Evolutionary conservation across 177 flowering plant species (phyloP).

Genomic region (Vitis hybrid): DNA sequence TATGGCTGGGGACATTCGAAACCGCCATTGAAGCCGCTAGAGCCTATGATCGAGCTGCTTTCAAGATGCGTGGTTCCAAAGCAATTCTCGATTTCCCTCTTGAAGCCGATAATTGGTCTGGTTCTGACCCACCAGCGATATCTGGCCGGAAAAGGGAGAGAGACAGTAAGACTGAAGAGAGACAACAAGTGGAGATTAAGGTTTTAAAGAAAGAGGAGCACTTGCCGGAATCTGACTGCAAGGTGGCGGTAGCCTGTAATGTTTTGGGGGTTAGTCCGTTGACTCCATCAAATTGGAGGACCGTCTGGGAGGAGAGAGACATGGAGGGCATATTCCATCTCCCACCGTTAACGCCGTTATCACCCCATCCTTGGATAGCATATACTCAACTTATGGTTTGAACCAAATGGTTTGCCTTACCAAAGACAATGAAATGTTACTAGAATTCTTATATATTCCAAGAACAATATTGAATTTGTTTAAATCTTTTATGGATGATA

Average conservation of each 20-base stretch:
- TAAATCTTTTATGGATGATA: too few species aligned
- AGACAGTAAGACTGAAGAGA: too few species aligned
- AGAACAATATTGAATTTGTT: too few species aligned
- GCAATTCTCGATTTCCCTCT: conserved; percentile 14
- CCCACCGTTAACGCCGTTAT: conserved; percentile 11
- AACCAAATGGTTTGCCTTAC: too few species aligned
- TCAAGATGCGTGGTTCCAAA: conserved; percentile 1
- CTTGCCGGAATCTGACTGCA: too few species aligned
- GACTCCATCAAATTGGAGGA: conserved; percentile 10
- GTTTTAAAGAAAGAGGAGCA: too few species aligned
- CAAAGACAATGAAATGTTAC: too few species aligned
- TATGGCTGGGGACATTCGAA: conserved; percentile 15
- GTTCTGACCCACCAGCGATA: too few species aligned
- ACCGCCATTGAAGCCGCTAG: conserved; percentile 7
- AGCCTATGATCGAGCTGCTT: conserved; percentile 12
- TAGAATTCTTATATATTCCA: too few species aligned
- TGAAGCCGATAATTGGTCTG: too few species aligned
- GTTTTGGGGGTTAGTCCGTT: not conserved
- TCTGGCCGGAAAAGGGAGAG: too few species aligned
- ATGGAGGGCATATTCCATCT: not conserved
- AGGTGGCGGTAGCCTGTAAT: not conserved
- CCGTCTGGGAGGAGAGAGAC: conserved; percentile 4
- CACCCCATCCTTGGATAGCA: not conserved
- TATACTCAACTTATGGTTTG: not conserved
- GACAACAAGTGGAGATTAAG: too few species aligned